Base-by-base conservation (phyloP, 129 eudicot genomes). In the Apium graveolens region DNA sequence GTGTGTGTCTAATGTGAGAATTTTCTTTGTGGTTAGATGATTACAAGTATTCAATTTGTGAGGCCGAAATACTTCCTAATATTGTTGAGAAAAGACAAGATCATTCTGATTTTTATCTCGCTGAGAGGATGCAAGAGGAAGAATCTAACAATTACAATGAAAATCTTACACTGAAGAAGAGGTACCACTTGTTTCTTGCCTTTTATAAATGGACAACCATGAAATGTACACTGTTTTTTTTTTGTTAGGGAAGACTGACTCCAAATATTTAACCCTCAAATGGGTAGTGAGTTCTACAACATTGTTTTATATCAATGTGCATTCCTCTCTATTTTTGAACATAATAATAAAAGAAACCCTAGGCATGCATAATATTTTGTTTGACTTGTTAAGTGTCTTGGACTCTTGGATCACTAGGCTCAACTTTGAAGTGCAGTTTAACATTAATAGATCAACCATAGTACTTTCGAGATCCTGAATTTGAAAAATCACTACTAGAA, bases 21-120 rank as follows among this genome's bases (percentile, higher is more conserved):
- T 62, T 53, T 32, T 77, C 84, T 32, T 72, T 83, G 77, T 95
- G 98, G 98, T 81, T 95, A 83, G 88, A 91, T 51, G 90, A 85
- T 60, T 95, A 95, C 88, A 91, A 90, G 82, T 95, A 97, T 80
- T 88, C 89, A 2, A 5, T 88, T 53, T 95, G 98, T 80, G 98
- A 96, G 29, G 82, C 84, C 63, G 97, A 95, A 83, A 75, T 95
- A 83, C 98, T 97, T 78, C 88, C 92, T 24, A 87, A 82, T 60
- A 91, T 95, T 83, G 84, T 87, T 68, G 89, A 88, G 75, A 97
- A 95, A 84, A 90, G 98, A 79, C 97, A 90, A 87, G 98, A 95
- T 76, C 98, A 95, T 89, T 84, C 82, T 63, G 97, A 95, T 87
- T 95, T 90, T 77, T 97, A 95, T 85, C 81, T 91, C 66, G 98